Evolutionary conservation across 257 asterid genomes (phyloP), one percentile per base, ranked within the genome.

Genomic region (Henckelia pumila): DNA sequence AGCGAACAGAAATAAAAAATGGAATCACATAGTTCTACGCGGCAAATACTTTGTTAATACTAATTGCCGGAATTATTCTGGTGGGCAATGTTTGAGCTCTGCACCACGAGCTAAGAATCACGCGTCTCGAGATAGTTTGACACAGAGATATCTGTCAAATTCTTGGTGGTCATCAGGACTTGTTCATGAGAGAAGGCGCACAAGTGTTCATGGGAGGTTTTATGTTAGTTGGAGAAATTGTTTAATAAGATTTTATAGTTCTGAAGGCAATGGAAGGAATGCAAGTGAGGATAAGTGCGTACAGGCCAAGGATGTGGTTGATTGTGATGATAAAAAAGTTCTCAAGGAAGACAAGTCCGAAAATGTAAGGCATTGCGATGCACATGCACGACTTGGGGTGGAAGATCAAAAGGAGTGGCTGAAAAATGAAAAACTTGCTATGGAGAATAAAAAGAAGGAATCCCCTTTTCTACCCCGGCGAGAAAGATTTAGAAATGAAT

Each of bases 391-490:
- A 70, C 96, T 94, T 66, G 96, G 89, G 67, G 91, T 84, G 85
- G 91, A 85, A 78, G 99, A 94, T 76, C 99, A 94, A 80, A 75
- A 74, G 71, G 99, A 91, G 71, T 94, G 99, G 99, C 86, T 94
- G 19, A 71, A 76, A 59, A 88, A 81, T 71, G 97, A 91, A 81
- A 88, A 87, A 78, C 83, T 87, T 58, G 81, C 93, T 21, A 83
- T 85, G 30, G 99, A 94, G 80, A 84, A 80, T 75, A 91, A 87
- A 75, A 88, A 84, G 77, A 93, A 83, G 74, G 97, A 94, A 37
- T 94, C 99, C 29, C 95, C 96, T 29, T 94, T 88, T 82, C 69
- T 88, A 66, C 74, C 88, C 29, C 84, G 85, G 59, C 79, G 81
- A 44, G 96, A 91, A 70, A 85, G 91, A 78, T 88, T 85, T 72